Evolutionary conservation across 2,329 filamentous ascomycete genomes (phyloP), one percentile per base, ranked within the genome.

Genomic region (Pyrenochaeta sp.): DNA sequence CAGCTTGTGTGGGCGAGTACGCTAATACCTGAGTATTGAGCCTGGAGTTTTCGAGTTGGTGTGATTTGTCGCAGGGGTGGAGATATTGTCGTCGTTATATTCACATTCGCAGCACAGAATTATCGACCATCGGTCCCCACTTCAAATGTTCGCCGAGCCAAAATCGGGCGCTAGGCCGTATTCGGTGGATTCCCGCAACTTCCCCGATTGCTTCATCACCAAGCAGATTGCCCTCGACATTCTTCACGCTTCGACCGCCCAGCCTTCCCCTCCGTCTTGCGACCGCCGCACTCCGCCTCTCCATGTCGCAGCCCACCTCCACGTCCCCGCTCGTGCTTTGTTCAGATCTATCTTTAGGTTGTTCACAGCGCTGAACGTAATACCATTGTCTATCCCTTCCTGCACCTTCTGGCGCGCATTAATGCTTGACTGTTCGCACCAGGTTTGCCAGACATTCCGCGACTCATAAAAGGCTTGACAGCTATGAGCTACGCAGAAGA

Each of bases 301-400:
- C 62, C 58, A 71, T 71, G 67, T 68, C 65, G 67, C 54, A 64
- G 55, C 59, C 56, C 57, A 58, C 41, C 39, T 46, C 49, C 32
- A 52, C 46, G 40, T 47, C 48, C 23, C 42, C 48, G 51, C 52
- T 63, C 65, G 63, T 68, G 63, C 61, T 60, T 41, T 57, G 44
- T 59, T 44, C 49, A 40, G 47, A 43, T 36, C 39, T 48, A 35
- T 56, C 42, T 40, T 55, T 65, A 58, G 63, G 63, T 60, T 67
- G 66, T 63, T 64, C 65, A 11, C 51, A 67, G 55, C 60, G 65
- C 48, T 69, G 63, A 68, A 58, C 31, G 29, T 32, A 28, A 20
- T 31, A 31, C 29, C 19, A 26, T 35, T 36, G 37, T 44, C 41
- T 29, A 27, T 24, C 24, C 40, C 11, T 55, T 51, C 44, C 41